phyloP scores from a whole-genome alignment of 768 basidiomycete species.

The Aureoboletus auriporus region DNA sequence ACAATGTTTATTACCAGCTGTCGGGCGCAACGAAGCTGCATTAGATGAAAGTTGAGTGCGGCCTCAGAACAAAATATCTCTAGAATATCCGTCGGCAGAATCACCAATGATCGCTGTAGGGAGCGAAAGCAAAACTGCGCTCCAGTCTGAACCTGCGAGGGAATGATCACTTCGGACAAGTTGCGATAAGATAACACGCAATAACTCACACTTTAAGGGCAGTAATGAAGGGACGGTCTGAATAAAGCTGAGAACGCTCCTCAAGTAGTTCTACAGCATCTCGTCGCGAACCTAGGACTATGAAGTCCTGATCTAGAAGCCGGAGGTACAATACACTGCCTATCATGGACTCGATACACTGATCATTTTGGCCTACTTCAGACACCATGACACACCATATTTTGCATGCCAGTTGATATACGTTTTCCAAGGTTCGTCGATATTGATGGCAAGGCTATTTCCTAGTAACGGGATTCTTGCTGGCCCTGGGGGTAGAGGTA shows the following conservation, averaged over 20 bases:
- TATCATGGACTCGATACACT: constrained; percentile 12
- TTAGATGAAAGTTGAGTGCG: neutral
- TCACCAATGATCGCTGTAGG: neutral
- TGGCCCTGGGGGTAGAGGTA: constrained; percentile 8
- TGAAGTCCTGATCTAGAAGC: constrained; percentile 38
- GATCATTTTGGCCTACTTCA: neutral
- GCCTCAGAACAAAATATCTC: neutral
- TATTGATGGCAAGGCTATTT: neutral
- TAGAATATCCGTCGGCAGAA: neutral
- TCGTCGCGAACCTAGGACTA: constrained; percentile 43
- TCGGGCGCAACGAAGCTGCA: neutral
- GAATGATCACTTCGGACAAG: neutral
- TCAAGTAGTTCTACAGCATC: constrained; percentile 43
- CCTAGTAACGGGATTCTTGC: neutral
- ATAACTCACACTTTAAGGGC: constrained; percentile 4
- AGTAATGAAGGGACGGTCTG: constrained; percentile 39
- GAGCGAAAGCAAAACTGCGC: neutral
- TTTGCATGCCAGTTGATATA: constrained; percentile 4
- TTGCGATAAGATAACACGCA: neutral
- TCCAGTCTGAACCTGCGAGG: neutral
- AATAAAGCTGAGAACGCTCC: constrained; percentile 42
- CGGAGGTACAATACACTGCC: constrained; percentile 43
- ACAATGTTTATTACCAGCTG: neutral
- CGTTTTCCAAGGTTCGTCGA: constrained; percentile 5
- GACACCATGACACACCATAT: neutral